Evolutionary conservation across 2,329 filamentous ascomycete species (phyloP).

Genomic region (Onygena corvina): DNA sequence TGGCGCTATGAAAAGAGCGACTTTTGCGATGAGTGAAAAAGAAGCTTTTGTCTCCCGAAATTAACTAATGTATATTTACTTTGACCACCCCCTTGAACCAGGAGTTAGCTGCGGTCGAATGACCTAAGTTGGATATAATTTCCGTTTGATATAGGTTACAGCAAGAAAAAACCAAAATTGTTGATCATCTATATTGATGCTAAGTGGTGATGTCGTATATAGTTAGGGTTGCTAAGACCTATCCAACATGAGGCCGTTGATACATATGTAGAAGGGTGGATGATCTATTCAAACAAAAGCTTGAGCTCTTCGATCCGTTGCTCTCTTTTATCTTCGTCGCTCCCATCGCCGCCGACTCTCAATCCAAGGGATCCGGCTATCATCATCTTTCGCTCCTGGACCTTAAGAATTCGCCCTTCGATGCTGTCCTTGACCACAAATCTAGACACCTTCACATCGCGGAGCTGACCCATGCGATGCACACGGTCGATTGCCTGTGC

Average conservation of each 20-base stretch:
- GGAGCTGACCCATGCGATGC: constrained; percentile 87
- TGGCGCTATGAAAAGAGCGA: not conserved
- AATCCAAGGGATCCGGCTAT: constrained; percentile 91
- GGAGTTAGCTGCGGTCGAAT: no score
- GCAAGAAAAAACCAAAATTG: no score
- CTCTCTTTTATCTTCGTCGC: constrained; percentile 80
- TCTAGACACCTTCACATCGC: constrained; percentile 70
- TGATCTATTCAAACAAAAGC: constrained; percentile 52
- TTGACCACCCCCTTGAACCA: no score
- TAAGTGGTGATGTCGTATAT: no score
- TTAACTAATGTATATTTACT: no score
- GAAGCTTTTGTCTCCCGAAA: not conserved
- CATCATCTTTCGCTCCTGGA: constrained; percentile 79
- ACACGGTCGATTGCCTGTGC: constrained; percentile 96
- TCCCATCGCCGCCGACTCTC: constrained; percentile 84
- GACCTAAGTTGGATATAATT: no score
- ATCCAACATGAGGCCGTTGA: no score
- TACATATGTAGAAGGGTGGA: not conserved
- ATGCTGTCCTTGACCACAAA: constrained; percentile 88
- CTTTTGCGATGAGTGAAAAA: not conserved
- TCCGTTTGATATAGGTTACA: no score
- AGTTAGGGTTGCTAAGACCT: no score
- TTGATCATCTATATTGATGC: no score
- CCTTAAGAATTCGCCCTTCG: constrained; percentile 83
- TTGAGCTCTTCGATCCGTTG: constrained; percentile 89